Evolutionary conservation across 2,329 filamentous ascomycete genomes (phyloP), one percentile per base, ranked within the genome.

Genomic region (Colletotrichum salicis): DNA sequence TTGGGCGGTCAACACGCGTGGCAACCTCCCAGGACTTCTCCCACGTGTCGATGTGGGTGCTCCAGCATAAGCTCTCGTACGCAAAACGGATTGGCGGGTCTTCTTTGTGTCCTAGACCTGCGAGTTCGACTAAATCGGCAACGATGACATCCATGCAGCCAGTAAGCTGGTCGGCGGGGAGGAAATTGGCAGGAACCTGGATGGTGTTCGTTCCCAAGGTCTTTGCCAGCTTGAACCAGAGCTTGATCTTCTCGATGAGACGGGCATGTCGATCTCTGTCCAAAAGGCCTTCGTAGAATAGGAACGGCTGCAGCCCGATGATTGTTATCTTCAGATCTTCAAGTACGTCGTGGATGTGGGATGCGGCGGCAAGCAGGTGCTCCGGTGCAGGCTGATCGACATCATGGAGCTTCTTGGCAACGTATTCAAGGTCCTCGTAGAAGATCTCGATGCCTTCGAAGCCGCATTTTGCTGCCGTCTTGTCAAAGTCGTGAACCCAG

Each of bases 21-120:
- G 94, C 90, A 4, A 94, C 83, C 5, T 91, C 88, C 91, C 92
- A 95, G 73, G 87, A 89, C 12, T 84, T 82, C 78, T 95, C 92
- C 93, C 93, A 95, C 0, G 85, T 90, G 77, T 94, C 86, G 70
- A 91, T 83, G 64, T 89, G 86, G 0, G 92, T 94, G 15, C 91
- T 92, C 89, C 91, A 96, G 76, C 88, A 90, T 2, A 95, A 84
- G 6, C 88, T 89, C 79, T 96, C 93, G 79, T 94, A 95, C 0
- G 90, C 91, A 76, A 94, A 93, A 8, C 89, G 85, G 24, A 95
- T 86, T 0, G 84, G 82, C 0, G 90, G 89, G 1, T 80, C 78
- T 59, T 90, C 84, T 8, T 81, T 78, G 0, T 88, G 83, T 0
- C 92, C 93, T 70, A 94, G 81, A 67, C 95, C 92, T 1, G 93